Conservation (phyloP, 2,329 filamentous ascomycete genomes). For the Phoma sp. region DNA sequence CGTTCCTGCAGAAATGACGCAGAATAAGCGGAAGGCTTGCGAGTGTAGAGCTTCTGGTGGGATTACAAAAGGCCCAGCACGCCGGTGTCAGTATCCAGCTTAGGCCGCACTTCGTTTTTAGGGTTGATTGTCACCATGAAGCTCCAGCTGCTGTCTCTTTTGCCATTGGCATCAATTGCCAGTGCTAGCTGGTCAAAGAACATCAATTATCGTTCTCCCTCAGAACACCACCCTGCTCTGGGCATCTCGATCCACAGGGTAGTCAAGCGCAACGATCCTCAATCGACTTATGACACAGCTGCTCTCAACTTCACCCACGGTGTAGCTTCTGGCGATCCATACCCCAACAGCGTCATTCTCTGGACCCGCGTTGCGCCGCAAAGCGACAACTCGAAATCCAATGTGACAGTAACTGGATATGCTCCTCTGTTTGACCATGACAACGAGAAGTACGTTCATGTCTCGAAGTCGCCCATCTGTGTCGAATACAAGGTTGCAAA, state of each 20-base stretch:
- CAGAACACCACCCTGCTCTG: constrained; percentile 66
- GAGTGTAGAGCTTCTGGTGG: constrained; percentile 1
- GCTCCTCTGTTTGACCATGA: constrained; percentile 61
- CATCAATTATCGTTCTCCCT: constrained; percentile 72
- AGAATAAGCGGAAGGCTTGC: constrained; percentile 16
- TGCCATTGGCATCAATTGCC: constrained; percentile 23
- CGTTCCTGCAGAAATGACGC: constrained; percentile 34
- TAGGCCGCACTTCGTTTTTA: not conserved
- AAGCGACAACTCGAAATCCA: constrained; percentile 49
- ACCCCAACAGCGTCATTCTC: constrained; percentile 48
- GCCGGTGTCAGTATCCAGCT: constrained; percentile 11
- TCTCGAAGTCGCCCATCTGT: constrained; percentile 68
- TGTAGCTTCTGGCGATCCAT: constrained; percentile 55
- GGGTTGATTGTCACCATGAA: constrained; percentile 30
- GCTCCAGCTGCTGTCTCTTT: constrained; percentile 31
- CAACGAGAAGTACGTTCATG: constrained; percentile 58
- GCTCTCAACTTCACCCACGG: constrained; percentile 52
- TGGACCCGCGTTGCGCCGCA: constrained; percentile 48
- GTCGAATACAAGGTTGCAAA: constrained; percentile 67
- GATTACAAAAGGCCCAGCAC: constrained; percentile 30
- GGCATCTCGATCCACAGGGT: constrained; percentile 70
- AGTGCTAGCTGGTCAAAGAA: constrained; percentile 53
- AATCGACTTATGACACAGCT: constrained; percentile 27
- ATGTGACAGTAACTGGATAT: constrained; percentile 61
- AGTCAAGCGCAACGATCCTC: constrained; percentile 56